phyloP scores from a whole-genome alignment of 129 eudicot species.

The Arctium lappa region DNA sequence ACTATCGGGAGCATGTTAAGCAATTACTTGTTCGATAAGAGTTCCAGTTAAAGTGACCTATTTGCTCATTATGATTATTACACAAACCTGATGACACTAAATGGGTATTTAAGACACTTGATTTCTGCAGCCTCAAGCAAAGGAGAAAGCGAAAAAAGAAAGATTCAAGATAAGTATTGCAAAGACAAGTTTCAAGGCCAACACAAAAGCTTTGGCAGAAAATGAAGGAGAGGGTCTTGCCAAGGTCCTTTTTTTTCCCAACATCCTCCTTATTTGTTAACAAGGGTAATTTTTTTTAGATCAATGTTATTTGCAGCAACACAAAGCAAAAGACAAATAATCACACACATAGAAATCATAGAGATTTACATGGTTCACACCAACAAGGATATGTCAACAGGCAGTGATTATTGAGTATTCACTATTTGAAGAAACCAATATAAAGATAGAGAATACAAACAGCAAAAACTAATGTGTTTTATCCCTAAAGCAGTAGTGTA shows the following conservation, averaged over 20 bases:
- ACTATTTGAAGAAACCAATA: background rate
- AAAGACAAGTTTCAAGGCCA: slow-evolving; percentile 95
- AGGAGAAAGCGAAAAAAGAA: slow-evolving; percentile 83
- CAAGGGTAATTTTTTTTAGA: background rate
- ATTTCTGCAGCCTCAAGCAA: slow-evolving; percentile 85
- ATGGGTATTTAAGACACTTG: background rate
- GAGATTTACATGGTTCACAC: background rate
- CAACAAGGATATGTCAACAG: background rate
- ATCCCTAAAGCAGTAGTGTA: background rate
- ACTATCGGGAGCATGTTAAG: background rate
- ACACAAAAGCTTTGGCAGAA: slow-evolving; percentile 98
- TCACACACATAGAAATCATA: background rate
- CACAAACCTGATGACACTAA: background rate
- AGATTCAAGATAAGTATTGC: slow-evolving; percentile 80
- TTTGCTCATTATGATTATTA: background rate
- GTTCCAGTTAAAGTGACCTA: background rate
- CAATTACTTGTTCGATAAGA: background rate
- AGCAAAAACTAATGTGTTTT: background rate
- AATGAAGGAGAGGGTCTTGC: slow-evolving; percentile 99
- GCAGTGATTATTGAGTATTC: background rate
- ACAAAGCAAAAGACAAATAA: background rate
- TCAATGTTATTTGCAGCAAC: background rate
- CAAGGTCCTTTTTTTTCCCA: slow-evolving; percentile 47
- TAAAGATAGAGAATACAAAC: background rate
- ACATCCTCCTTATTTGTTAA: background rate